phyloP scores from a whole-genome alignment of 768 basidiomycete genomes.

The Pulveroboletus ravenelii region DNA sequence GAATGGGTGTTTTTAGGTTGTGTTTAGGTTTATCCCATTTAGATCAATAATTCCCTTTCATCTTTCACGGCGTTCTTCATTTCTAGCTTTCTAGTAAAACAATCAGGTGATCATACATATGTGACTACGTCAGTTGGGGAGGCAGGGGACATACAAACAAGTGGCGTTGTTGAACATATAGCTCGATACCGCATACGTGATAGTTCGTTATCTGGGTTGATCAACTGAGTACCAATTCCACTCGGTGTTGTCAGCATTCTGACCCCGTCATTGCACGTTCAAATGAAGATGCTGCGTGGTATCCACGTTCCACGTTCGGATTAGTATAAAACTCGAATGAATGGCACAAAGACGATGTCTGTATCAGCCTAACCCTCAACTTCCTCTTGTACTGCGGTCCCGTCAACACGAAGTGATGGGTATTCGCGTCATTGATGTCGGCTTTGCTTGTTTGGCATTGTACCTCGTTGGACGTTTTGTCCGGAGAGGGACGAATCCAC shows the following conservation, averaged over 20 bases:
- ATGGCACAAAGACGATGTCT: not conserved
- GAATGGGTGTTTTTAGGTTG: too few species aligned
- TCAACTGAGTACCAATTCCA: too few species aligned
- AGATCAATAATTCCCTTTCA: too few species aligned
- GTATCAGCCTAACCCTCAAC: not conserved
- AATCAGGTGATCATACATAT: too few species aligned
- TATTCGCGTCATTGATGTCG: not conserved
- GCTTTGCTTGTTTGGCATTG: not conserved
- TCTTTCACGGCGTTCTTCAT: not conserved
- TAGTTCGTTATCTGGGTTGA: too few species aligned
- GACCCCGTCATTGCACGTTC: not conserved
- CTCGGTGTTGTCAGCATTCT: too few species aligned
- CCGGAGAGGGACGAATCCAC: too few species aligned
- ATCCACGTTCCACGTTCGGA: not conserved
- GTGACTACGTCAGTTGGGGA: not conserved
- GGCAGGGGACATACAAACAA: not conserved
- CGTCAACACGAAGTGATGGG: not conserved
- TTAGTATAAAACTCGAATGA: not conserved
- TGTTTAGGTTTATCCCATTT: too few species aligned
- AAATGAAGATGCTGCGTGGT: not conserved
- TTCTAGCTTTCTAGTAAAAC: not conserved
- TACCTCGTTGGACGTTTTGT: too few species aligned
- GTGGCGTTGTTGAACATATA: not conserved
- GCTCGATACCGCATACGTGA: too few species aligned
- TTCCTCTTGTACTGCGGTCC: not conserved